A percentile compares a stretch with the other conserved stretches of the same genome.
Evolutionary conservation across 176 grass and related monocot genomes (phyloP).

Genomic region (Areca catechu): DNA sequence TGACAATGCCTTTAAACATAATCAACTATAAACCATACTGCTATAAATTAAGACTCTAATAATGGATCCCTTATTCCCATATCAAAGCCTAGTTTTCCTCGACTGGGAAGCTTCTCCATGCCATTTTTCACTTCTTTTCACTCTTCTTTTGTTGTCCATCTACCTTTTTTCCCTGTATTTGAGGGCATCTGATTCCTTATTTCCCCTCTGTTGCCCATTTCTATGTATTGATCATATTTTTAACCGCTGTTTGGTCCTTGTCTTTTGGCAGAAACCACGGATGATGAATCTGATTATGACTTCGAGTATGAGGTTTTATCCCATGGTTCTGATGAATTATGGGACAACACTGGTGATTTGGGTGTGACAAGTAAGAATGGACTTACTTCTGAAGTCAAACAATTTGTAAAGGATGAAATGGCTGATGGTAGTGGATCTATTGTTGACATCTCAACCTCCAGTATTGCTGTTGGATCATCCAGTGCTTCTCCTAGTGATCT

Average conservation of each 20-base stretch:
- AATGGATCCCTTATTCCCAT: too few relatives aligned
- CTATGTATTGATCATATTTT: conserved; percentile 8
- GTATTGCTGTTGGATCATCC: neutral
- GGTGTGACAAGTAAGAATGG: conserved; percentile 38
- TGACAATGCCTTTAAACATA: neutral
- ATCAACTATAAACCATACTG: too few relatives aligned
- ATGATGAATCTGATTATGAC: conserved; percentile 72
- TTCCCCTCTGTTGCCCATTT: neutral
- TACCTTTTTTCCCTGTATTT: too few relatives aligned
- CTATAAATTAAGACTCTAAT: too few relatives aligned
- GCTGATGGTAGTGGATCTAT: neutral
- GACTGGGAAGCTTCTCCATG: too few relatives aligned
- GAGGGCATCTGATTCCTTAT: too few relatives aligned
- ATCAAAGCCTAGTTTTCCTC: too few relatives aligned
- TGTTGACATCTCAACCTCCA: neutral
- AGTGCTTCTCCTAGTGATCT: conserved; percentile 21
- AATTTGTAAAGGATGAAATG: conserved; percentile 16
- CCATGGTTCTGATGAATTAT: conserved; percentile 79
- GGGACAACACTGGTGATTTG: conserved; percentile 44
- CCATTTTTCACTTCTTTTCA: too few relatives aligned
- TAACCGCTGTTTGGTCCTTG: conserved; percentile 22
- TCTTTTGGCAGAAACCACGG: conserved; percentile 48
- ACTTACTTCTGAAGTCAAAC: conserved; percentile 19
- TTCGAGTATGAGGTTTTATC: conserved; percentile 81
- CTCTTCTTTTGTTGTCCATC: too few relatives aligned